These are phyloP conservation scores for Paramecium primaurelia DNA, from an alignment of 73 alveolate genomes.

Conservation along the genomic window DNA sequence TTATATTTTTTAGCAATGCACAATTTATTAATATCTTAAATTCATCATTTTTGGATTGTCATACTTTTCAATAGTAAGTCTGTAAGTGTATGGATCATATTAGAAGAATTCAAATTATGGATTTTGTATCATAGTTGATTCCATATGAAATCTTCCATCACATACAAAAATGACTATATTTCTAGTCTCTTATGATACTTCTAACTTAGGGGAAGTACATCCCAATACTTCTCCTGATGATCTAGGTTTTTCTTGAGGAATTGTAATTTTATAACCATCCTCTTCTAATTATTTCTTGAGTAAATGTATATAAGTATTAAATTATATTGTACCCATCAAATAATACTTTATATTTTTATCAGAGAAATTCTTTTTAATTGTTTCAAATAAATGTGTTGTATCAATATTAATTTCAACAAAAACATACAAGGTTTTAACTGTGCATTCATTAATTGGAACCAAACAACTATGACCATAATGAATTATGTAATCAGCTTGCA, in stretches of 20 bases:
- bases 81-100: slow-evolving; percentile 92
- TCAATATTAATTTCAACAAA: slow-evolving; percentile 95
- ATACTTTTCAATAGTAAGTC: slow-evolving; percentile 86
- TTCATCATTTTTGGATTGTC: slow-evolving; percentile 86
- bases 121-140: slow-evolving; percentile 97
- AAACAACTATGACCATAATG: slow-evolving; percentile 98
- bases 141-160: slow-evolving; percentile 99
- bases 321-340: slow-evolving; percentile 78
- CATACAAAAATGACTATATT: slow-evolving; percentile 87
- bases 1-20: slow-evolving; percentile 64
- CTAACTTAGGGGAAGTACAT: slow-evolving; percentile 96
- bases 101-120: slow-evolving; percentile 86
- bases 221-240: slow-evolving; percentile 98
- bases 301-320: slow-evolving; percentile 71
- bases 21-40: slow-evolving; percentile 82
- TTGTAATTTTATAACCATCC: slow-evolving; percentile 72
- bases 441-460: slow-evolving; percentile 84
- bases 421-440: slow-evolving; percentile 83
- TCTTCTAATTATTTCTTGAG: slow-evolving; percentile 72
- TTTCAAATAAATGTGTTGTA: slow-evolving; percentile 81
- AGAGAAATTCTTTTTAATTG: slow-evolving; percentile 80
- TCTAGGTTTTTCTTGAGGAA: slow-evolving; percentile 97
- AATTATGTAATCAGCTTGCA: slow-evolving; percentile 94
- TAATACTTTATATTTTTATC: slow-evolving; percentile 64
- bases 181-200: slow-evolving; percentile 64